phyloP scores from a whole-genome alignment of 257 asterid species.

The Parsonsia alboflavescens region DNA sequence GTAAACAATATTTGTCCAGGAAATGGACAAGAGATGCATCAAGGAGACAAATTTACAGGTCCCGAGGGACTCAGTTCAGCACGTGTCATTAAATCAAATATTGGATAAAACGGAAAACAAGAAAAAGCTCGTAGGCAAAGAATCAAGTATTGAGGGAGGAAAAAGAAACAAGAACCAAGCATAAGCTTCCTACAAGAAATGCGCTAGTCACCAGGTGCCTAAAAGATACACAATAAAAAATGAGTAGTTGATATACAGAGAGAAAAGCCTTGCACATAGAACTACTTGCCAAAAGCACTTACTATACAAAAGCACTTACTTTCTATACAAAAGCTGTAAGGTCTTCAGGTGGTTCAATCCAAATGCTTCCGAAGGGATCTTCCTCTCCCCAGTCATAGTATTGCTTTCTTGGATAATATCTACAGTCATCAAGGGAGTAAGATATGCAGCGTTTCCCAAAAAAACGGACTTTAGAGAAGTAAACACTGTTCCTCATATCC shows the following conservation, averaged over 20 bases:
- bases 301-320: slow-evolving; percentile 35
- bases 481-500: slow-evolving; percentile 64
- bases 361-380: slow-evolving; percentile 66
- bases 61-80: not conserved
- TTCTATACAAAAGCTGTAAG: slow-evolving; percentile 44
- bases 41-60: not conserved
- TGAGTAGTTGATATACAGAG: not conserved
- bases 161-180: not conserved
- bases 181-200: not conserved
- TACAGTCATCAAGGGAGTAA: slow-evolving; percentile 48
- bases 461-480: slow-evolving; percentile 74
- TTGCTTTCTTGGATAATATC: slow-evolving; percentile 81
- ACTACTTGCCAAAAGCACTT: not conserved
- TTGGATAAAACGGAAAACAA: not conserved
- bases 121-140: not conserved
- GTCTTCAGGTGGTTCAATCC: slow-evolving; percentile 91
- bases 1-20: not conserved
- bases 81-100: not conserved
- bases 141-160: not conserved
- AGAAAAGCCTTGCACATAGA: not conserved
- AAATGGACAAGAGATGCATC: not conserved
- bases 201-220: not conserved
- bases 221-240: not conserved
- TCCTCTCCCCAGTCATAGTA: slow-evolving; percentile 80
- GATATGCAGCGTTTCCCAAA: slow-evolving; percentile 78